phyloP scores from a whole-genome alignment of 2,329 filamentous ascomycete genomes.

The Pseudocercospora ulei region DNA sequence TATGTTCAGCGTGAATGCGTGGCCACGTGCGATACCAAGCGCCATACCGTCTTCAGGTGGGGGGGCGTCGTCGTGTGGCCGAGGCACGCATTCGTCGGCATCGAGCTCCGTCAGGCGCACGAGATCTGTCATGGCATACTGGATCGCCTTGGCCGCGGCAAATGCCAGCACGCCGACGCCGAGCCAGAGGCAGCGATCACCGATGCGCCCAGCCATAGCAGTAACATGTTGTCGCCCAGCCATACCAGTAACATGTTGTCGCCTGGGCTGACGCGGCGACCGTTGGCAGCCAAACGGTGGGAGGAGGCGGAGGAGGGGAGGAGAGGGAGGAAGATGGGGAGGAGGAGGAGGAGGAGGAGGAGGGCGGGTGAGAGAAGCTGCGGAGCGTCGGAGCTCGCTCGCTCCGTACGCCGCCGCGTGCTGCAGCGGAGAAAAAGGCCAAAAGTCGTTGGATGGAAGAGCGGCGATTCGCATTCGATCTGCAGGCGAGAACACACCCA shows the following conservation, averaged over 20 bases:
- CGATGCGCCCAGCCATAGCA: conserved; percentile 14
- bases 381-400: conserved; percentile 5
- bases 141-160: conserved; percentile 50
- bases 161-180: conserved; percentile 49
- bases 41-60: conserved; percentile 22
- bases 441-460: not conserved
- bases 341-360: not conserved
- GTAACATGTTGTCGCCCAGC: conserved; percentile 8
- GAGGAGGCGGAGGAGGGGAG: not conserved
- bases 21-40: not conserved
- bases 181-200: conserved; percentile 42
- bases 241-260: conserved; percentile 11
- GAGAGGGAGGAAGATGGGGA: not conserved
- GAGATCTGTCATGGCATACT: conserved; percentile 50
- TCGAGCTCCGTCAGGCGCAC: conserved; percentile 55
- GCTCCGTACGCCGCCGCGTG: conserved; percentile 8
- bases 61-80: conserved; percentile 62
- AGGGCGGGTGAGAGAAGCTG: not conserved
- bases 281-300: not conserved
- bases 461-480: not conserved
- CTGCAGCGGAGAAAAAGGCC: conserved; percentile 22
- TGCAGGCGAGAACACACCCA: too few relatives aligned
- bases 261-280: not conserved
- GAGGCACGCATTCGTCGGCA: conserved; percentile 62
- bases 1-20: not conserved